These are phyloP conservation scores for Aspergillus sojae DNA, from an alignment of 2,329 filamentous ascomycete genomes.

Conservation along the genomic window DNA sequence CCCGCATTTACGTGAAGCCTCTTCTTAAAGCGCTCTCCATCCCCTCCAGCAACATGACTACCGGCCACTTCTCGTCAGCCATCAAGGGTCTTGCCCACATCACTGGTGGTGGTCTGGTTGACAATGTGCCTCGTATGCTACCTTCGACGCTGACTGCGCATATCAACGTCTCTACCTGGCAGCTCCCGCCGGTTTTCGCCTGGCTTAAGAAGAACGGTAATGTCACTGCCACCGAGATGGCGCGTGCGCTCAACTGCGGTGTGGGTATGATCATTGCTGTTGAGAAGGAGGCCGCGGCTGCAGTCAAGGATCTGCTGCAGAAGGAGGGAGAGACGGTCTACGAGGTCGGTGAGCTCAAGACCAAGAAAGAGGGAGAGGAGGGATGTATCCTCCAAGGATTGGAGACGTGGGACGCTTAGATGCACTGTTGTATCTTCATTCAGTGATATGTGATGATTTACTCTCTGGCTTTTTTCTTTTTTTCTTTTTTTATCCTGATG, in stretches of 20 bases:
- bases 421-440: constrained; percentile 6
- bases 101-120: constrained; percentile 87
- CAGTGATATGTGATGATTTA: background rate
- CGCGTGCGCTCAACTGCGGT: constrained; percentile 90
- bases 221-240: constrained; percentile 78
- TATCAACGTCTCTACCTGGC: constrained; percentile 77
- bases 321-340: constrained; percentile 75
- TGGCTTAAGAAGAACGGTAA: constrained; percentile 79
- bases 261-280: constrained; percentile 93
- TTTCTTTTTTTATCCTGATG: constrained; percentile 9
- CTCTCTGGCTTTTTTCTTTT: constrained; percentile 14
- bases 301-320: constrained; percentile 63
- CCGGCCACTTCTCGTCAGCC: constrained; percentile 45
- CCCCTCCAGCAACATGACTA: constrained; percentile 43
- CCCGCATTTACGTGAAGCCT: constrained; percentile 87
- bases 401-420: constrained; percentile 46
- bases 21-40: constrained; percentile 66
- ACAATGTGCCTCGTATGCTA: constrained; percentile 95
- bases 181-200: constrained; percentile 75
- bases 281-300: constrained; percentile 62
- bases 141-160: constrained; percentile 76
- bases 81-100: constrained; percentile 96
- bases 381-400: constrained; percentile 67
- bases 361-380: constrained; percentile 55
- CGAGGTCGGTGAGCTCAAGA: constrained; percentile 71